Evolutionary conservation across 1,284 basidiomycete species (phyloP).

Genomic region (Microstroma glucosiphilum): DNA sequence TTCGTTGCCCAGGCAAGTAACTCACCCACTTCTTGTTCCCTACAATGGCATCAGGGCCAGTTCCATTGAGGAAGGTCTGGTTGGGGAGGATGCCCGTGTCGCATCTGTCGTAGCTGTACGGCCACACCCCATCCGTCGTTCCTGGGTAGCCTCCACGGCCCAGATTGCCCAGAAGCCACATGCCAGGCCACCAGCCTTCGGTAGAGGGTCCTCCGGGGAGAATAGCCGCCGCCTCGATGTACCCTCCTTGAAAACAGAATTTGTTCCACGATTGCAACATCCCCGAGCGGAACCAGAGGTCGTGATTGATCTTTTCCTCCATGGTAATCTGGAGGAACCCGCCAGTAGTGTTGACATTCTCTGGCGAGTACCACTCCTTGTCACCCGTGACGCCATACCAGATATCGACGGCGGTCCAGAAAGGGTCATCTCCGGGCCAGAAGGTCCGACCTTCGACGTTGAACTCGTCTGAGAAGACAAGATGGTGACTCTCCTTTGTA

Average conservation of each 20-base stretch:
- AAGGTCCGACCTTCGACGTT: constrained; percentile 64
- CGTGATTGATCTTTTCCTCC: constrained; percentile 17
- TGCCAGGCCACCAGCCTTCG: constrained; percentile 55
- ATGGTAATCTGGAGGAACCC: constrained; percentile 37
- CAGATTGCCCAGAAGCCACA: constrained; percentile 47
- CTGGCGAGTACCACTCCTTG: constrained; percentile 51
- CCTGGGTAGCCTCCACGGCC: constrained; percentile 47
- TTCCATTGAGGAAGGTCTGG: constrained; percentile 34
- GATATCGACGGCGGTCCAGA: constrained; percentile 46
- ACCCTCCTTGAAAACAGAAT: constrained; percentile 50
- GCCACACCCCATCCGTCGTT: constrained; percentile 48
- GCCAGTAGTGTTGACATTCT: constrained; percentile 40
- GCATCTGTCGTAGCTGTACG: constrained; percentile 52
- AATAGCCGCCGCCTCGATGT: constrained; percentile 30
- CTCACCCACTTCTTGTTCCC: not conserved
- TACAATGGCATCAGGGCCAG: constrained; percentile 25
- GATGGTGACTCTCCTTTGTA: constrained; percentile 40
- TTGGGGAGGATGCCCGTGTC: constrained; percentile 45
- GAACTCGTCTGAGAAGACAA: constrained; percentile 69
- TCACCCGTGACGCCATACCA: constrained; percentile 49
- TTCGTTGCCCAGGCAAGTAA: too few species aligned
- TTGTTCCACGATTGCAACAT: constrained; percentile 51
- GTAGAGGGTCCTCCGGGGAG: constrained; percentile 38
- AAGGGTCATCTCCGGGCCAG: constrained; percentile 49
- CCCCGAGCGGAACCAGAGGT: constrained; percentile 47